phyloP scores from a whole-genome alignment of 129 eudicot genomes.

The Centella asiatica region DNA sequence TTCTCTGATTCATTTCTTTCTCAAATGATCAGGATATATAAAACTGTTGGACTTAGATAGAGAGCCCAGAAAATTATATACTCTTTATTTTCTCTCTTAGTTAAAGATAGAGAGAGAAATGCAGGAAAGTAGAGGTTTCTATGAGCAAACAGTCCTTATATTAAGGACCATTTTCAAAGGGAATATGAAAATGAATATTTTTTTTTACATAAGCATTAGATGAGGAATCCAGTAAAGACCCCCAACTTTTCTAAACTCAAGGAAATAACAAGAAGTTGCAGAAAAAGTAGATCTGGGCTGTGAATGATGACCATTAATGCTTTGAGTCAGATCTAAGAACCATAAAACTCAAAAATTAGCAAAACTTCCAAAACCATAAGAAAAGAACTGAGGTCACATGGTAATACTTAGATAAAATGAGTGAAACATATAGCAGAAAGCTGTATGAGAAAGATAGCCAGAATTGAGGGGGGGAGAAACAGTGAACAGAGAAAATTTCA shows the following conservation, averaged over 20 bases:
- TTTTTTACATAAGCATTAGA: slow-evolving; percentile 28
- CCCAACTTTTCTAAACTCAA: slow-evolving; percentile 39
- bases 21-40: slow-evolving; percentile 1
- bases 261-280: slow-evolving; percentile 16
- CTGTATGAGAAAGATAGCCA: slow-evolving; percentile 5
- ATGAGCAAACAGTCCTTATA: slow-evolving; percentile 12
- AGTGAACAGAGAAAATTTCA: slow-evolving; percentile 4
- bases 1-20: slow-evolving; percentile 31
- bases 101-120: slow-evolving; percentile 2
- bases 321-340: slow-evolving; percentile 10
- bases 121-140: slow-evolving; percentile 9
- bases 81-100: not conserved
- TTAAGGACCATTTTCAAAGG: slow-evolving; percentile 14
- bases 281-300: slow-evolving; percentile 20
- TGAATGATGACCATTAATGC: slow-evolving; percentile 17
- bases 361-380: slow-evolving; percentile 3
- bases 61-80: not conserved
- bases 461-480: not conserved
- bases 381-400: not conserved
- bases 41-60: not conserved
- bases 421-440: not conserved
- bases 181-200: slow-evolving; percentile 25
- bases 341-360: not conserved
- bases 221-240: slow-evolving; percentile 38
- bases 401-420: not conserved